phyloP scores from a whole-genome alignment of 2,329 filamentous ascomycete genomes.

The Colletotrichum salicis region DNA sequence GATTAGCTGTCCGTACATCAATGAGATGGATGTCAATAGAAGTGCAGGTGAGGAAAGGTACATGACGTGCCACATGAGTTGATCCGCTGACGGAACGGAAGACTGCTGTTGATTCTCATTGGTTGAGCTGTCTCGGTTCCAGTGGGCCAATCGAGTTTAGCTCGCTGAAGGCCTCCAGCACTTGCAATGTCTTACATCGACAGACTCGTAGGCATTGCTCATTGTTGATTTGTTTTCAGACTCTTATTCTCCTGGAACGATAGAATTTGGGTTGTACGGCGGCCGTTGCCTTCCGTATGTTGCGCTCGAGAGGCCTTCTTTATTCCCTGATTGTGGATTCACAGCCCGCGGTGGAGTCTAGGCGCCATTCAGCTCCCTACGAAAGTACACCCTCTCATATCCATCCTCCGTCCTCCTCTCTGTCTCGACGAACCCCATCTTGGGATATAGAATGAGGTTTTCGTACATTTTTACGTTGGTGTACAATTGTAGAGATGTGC shows the following conservation, averaged over 20 bases:
- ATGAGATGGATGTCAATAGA: too few relatives aligned
- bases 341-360: neutral
- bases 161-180: neutral
- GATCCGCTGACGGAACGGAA: neutral
- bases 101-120: neutral
- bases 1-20: neutral
- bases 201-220: neutral
- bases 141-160: neutral
- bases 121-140: neutral
- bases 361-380: slow-evolving; percentile 38
- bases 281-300: neutral
- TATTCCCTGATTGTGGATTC: neutral
- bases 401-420: slow-evolving; percentile 45
- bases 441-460: slow-evolving; percentile 42
- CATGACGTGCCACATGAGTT: neutral
- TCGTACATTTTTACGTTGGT: slow-evolving; percentile 39
- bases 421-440: slow-evolving; percentile 45
- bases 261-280: neutral
- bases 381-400: slow-evolving; percentile 49
- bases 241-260: neutral
- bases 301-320: too few relatives aligned
- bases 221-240: neutral
- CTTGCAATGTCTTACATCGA: neutral
- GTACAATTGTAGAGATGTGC: neutral
- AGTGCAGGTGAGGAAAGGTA: neutral